A percentile compares a stretch with the other conserved stretches of the same genome.
Conservation (phyloP, 768 basidiomycete genomes). For the Termitomyces sp. region DNA sequence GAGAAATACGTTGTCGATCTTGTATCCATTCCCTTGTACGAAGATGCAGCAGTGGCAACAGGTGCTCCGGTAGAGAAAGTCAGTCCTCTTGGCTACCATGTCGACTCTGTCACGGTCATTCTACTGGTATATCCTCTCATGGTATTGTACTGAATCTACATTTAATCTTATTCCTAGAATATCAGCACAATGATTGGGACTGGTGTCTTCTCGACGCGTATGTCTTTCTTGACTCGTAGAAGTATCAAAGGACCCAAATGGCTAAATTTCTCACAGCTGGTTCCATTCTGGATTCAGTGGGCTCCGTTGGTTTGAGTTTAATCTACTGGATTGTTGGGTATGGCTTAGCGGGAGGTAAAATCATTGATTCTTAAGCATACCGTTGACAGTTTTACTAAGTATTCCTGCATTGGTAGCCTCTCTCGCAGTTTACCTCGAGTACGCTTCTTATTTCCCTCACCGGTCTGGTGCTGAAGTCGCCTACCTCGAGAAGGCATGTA, state of each 20-base stretch:
- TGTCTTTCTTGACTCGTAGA: neutral
- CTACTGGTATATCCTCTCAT: slow-evolving; percentile 2
- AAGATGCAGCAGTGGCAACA: slow-evolving; percentile 21
- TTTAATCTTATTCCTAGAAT: slow-evolving; percentile 18
- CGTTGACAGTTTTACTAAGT: neutral
- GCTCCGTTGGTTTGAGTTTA: slow-evolving; percentile 32
- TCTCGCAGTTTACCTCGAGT: slow-evolving; percentile 37
- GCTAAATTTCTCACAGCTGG: slow-evolving; percentile 17
- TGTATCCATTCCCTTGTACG: slow-evolving; percentile 19
- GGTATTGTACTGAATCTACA: neutral
- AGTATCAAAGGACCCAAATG: neutral
- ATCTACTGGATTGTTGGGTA: slow-evolving; percentile 38
- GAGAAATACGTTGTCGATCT: slow-evolving; percentile 13
- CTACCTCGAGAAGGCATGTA: slow-evolving; percentile 35
- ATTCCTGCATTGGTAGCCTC: slow-evolving; percentile 16
- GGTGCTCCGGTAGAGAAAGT: slow-evolving; percentile 27
- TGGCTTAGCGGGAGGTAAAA: slow-evolving; percentile 27
- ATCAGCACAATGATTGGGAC: slow-evolving; percentile 34
- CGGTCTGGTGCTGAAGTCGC: slow-evolving; percentile 46
- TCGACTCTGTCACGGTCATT: slow-evolving; percentile 18
- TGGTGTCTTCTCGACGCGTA: slow-evolving; percentile 29
- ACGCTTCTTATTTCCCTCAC: slow-evolving; percentile 41
- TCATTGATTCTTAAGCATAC: too few species aligned
- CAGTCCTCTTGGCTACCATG: slow-evolving; percentile 31
- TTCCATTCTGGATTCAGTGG: slow-evolving; percentile 29